Conservation (phyloP, 306 rosid species). For the Cucurbita maxima region DNA sequence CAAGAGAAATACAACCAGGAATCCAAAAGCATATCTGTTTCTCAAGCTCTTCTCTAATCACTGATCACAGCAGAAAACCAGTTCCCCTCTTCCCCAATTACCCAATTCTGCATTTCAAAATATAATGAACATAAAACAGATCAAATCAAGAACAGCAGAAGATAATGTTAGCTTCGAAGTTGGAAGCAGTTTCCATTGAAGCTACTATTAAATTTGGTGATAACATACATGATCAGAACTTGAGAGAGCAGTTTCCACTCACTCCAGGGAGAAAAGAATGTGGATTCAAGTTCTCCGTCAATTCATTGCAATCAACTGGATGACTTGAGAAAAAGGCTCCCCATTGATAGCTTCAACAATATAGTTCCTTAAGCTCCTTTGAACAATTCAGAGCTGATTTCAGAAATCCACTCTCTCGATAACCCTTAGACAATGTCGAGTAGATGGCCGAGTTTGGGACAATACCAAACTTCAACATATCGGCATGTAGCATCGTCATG, state of each 20-base stretch:
- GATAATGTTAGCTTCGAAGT: neutral
- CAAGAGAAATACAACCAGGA: too few relatives aligned
- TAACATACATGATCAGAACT: neutral
- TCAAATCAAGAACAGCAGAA: neutral
- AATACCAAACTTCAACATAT: constrained; percentile 48
- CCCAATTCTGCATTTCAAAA: constrained; percentile 8
- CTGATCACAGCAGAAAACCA: neutral
- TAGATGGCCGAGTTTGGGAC: constrained; percentile 19
- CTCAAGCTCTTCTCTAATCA: too few relatives aligned
- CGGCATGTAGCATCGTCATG: constrained; percentile 62
- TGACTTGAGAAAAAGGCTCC: neutral
- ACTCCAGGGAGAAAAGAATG: neutral
- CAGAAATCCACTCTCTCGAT: constrained; percentile 22
- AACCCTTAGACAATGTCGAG: constrained; percentile 28
- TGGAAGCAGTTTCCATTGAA: neutral
- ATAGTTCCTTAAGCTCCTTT: constrained; percentile 13
- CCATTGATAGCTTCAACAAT: neutral
- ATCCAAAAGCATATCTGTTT: too few relatives aligned
- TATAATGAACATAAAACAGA: neutral
- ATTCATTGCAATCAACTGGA: neutral
- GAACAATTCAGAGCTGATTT: constrained; percentile 22
- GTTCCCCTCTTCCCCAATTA: constrained; percentile 76
- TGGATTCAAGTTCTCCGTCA: neutral
- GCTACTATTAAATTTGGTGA: neutral
- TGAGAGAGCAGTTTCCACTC: neutral